These are phyloP conservation scores for Populus hybrid DNA, from an alignment of 441 rosid genomes.

Conservation along the genomic window DNA sequence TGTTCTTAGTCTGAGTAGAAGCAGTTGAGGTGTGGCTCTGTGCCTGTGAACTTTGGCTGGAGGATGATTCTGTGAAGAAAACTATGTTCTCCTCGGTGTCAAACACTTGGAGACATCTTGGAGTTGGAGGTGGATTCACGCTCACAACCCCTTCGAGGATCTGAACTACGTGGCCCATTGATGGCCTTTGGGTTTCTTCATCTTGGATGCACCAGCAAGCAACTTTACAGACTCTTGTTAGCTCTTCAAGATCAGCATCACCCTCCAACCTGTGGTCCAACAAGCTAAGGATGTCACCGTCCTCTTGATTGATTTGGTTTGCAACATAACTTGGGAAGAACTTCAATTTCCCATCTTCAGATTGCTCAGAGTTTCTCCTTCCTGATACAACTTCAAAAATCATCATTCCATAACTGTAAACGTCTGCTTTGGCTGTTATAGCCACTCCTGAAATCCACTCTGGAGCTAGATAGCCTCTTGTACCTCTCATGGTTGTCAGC, in stretches of 20 bases:
- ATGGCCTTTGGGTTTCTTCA: background rate
- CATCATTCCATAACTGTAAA: no score
- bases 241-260: slow-evolving; percentile 7
- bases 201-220: slow-evolving; percentile 19
- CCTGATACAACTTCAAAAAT: background rate
- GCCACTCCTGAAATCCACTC: no score
- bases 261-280: slow-evolving; percentile 1
- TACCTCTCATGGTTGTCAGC: no score
- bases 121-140: no score
- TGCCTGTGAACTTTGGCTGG: slow-evolving; percentile 26
- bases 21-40: slow-evolving; percentile 28
- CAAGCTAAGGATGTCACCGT: background rate
- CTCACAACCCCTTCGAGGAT: slow-evolving; percentile 10
- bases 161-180: slow-evolving; percentile 10
- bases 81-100: background rate
- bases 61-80: background rate
- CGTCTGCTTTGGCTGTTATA: no score
- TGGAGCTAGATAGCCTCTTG: no score
- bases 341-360: no score
- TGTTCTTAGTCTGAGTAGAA: slow-evolving; percentile 34
- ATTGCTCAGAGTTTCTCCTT: background rate
- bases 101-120: background rate
- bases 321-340: background rate
- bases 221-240: slow-evolving; percentile 5
- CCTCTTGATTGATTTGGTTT: background rate